Percentiles rank a stretch among this genome's conserved stretches.
Conservation (phyloP, 345 rosid genomes). For the Physaria fendleri region DNA sequence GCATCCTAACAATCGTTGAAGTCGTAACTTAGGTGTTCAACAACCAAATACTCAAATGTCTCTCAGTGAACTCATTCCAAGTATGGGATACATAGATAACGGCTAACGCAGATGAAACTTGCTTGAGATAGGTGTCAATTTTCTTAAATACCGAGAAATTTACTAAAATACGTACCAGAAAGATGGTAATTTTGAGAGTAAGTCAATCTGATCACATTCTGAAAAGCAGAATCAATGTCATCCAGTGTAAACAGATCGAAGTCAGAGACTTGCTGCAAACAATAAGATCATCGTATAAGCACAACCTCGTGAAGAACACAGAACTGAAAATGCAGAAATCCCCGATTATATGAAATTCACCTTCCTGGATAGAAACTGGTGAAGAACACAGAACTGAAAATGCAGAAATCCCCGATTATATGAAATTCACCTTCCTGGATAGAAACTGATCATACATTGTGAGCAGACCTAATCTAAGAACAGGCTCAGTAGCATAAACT, state of each 20-base stretch:
- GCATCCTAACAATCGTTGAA: neutral
- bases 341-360: too few species aligned
- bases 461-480: slow-evolving; percentile 70
- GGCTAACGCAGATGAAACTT: neutral
- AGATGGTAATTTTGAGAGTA: slow-evolving; percentile 85
- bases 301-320: neutral
- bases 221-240: slow-evolving; percentile 90
- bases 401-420: too few species aligned
- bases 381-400: too few species aligned
- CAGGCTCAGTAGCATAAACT: slow-evolving; percentile 82
- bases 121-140: neutral
- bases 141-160: neutral
- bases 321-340: too few species aligned
- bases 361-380: slow-evolving; percentile 83
- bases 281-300: neutral
- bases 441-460: slow-evolving; percentile 94
- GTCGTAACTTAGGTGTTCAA: neutral
- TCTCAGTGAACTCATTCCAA: neutral
- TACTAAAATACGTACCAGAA: slow-evolving; percentile 45
- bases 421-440: slow-evolving; percentile 86
- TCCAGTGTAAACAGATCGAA: slow-evolving; percentile 88
- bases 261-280: slow-evolving; percentile 85
- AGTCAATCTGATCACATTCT: slow-evolving; percentile 74
- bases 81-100: neutral
- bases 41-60: neutral